Base-by-base conservation (phyloP, 345 rosid genomes). In the Linum lewisii region DNA sequence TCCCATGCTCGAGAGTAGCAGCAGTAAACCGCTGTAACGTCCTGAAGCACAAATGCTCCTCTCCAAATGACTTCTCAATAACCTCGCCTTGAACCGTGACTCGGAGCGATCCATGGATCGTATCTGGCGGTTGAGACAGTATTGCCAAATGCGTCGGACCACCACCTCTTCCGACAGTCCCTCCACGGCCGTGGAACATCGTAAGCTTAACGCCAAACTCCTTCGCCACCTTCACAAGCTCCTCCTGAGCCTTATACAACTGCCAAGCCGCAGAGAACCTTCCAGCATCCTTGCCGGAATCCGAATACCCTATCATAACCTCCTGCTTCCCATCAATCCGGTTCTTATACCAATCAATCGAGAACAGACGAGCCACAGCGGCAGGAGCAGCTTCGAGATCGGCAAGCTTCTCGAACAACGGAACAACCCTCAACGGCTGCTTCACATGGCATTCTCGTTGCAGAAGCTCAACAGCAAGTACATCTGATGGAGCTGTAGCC, bases 171-270 rank as follows among this genome's bases (percentile, higher is more conserved):
- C 99, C 99, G 22, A 93, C 97, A 1, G 97, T 93, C 45, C 99
- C 99, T 66, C 99, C 99, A 60, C 99, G 96, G 21, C 99, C 99
- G 65, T 93, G 99, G 78, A 93, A 93, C 97, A 93, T 90, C 5
- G 99, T 93, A 20, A 93, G 84, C 78, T 93, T 93, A 38, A 93
- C 85, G 38, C 97, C 95, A 63, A 44, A 85, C 56, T 82, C 11
- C 78, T 93, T 93, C 38, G 97, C 86, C 23, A 87, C 99, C 45
- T 84, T 85, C 64, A 93, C 79, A 52, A 93, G 97, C 76, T 90
- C 95, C 71, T 93, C 99, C 70, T 93, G 99, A 69, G 99, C 92
- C 78, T 93, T 93, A 59, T 87, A 93, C 45, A 93, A 68, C 72
- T 93, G 95, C 99, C 99, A 93, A 58, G 97, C 99, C 49, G 99